Evolutionary conservation across 2,329 filamentous ascomycete genomes (phyloP).

Genomic region (Scedosporium dehoogii): DNA sequence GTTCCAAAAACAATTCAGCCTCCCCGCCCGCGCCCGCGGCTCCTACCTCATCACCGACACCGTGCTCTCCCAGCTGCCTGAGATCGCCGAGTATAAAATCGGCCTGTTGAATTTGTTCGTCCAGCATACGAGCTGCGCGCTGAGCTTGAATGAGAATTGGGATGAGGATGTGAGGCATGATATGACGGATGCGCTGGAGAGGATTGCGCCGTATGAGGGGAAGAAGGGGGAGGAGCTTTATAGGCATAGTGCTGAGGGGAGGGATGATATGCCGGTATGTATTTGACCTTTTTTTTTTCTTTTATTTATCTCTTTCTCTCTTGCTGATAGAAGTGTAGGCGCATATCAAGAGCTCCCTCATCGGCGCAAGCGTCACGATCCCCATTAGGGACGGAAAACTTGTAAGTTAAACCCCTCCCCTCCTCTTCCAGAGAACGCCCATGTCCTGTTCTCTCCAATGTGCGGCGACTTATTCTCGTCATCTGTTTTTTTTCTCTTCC

Average conservation of each 20-base stretch:
- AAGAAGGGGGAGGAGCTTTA: conserved; percentile 66
- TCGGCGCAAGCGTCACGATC: conserved; percentile 82
- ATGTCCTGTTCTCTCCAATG: no score
- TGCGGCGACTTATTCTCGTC: not conserved
- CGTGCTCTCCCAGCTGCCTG: conserved; percentile 61
- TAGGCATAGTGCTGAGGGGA: conserved; percentile 76
- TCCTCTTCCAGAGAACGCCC: no score
- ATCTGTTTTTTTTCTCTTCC: not conserved
- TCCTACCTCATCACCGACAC: conserved; percentile 83
- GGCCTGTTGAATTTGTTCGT: conserved; percentile 84
- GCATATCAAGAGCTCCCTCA: conserved; percentile 83
- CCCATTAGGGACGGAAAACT: conserved; percentile 82
- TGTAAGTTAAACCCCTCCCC: no score
- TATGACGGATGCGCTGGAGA: conserved; percentile 89
- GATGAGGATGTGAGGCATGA: conserved; percentile 78
- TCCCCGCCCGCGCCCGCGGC: conserved; percentile 68
- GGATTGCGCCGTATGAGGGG: conserved; percentile 73
- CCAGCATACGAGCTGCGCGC: conserved; percentile 87
- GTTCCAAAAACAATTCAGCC: conserved; percentile 76
- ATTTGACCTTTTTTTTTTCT: not conserved
- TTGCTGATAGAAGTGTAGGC: conserved; percentile 40
- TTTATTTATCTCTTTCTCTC: conserved; percentile 1
- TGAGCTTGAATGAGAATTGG: conserved; percentile 89
- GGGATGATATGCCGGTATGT: conserved; percentile 83
- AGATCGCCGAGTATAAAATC: conserved; percentile 74